Evolutionary conservation across 768 basidiomycete species (phyloP).

Genomic region (Tulasnella sp.): DNA sequence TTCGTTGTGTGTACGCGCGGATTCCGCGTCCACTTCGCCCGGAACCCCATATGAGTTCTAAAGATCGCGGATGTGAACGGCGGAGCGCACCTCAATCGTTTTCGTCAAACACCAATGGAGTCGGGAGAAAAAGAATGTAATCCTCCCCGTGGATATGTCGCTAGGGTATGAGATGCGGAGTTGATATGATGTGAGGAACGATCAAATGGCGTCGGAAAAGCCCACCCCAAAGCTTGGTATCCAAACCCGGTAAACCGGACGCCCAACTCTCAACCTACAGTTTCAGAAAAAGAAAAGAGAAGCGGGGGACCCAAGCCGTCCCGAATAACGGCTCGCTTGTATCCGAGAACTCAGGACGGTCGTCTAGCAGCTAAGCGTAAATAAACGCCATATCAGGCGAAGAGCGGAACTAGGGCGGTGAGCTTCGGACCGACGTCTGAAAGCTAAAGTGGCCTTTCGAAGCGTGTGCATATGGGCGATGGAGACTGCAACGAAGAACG

Average conservation of each 20-base stretch:
- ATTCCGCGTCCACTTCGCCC: too few species aligned
- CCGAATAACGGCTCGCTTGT: background rate
- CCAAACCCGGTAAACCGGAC: background rate
- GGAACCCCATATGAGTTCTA: too few species aligned
- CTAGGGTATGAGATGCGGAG: background rate
- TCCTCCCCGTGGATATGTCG: background rate
- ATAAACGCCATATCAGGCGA: background rate
- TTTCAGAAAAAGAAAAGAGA: background rate
- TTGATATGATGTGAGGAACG: too few species aligned
- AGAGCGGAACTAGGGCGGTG: background rate
- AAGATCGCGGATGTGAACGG: too few species aligned
- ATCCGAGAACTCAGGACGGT: background rate
- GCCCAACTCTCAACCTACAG: background rate
- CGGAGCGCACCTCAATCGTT: too few species aligned
- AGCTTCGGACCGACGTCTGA: background rate
- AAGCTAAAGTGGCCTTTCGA: background rate
- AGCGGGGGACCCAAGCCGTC: background rate
- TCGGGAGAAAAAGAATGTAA: too few species aligned
- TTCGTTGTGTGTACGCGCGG: too few species aligned
- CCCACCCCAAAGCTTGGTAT: too few species aligned
- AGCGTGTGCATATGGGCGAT: background rate
- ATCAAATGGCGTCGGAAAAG: too few species aligned
- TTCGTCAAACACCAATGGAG: too few species aligned
- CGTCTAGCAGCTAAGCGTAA: background rate
- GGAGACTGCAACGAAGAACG: background rate